Conservation (phyloP, 1,139 yeast species). For the Suhomyces choctaworum region DNA sequence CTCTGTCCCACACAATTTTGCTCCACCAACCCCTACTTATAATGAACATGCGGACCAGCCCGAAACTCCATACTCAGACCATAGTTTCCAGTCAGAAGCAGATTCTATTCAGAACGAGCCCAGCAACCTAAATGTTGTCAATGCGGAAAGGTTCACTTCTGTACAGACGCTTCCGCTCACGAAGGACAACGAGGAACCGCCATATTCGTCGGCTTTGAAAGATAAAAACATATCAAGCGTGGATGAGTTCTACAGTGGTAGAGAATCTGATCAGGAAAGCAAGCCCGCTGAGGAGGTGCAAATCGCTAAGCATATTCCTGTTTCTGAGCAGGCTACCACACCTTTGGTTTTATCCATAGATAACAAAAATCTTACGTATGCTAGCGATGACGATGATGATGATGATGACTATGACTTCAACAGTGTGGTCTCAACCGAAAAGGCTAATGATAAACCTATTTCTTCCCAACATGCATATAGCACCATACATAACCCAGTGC, state of each 20-base stretch:
- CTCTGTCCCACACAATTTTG: conserved; percentile 6
- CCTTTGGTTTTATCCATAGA: conserved; percentile 32
- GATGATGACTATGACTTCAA: conserved; percentile 28
- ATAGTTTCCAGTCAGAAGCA: conserved; percentile 37
- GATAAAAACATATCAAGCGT: conserved; percentile 2
- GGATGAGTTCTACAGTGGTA: conserved; percentile 6
- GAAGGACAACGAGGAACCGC: not conserved
- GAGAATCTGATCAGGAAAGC: conserved; percentile 1
- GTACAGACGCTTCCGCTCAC: not conserved
- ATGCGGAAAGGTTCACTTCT: conserved; percentile 6
- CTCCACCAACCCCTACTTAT: conserved; percentile 36
- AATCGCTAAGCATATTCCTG: not conserved
- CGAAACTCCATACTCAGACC: conserved; percentile 37
- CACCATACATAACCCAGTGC: conserved; percentile 7
- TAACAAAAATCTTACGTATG: conserved; percentile 17
- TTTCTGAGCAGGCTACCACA: conserved; percentile 6
- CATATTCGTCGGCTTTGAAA: conserved; percentile 1
- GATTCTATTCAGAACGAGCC: conserved; percentile 44
- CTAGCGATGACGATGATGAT: conserved; percentile 16
- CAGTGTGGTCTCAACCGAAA: too few relatives aligned
- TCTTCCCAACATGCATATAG: conserved; percentile 7
- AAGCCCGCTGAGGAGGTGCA: not conserved
- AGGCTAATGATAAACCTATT: not conserved
- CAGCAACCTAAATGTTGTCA: conserved; percentile 25
- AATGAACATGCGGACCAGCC: conserved; percentile 16